Evolutionary conservation across 768 basidiomycete species (phyloP).

Genomic region (Kwoniella sp.): DNA sequence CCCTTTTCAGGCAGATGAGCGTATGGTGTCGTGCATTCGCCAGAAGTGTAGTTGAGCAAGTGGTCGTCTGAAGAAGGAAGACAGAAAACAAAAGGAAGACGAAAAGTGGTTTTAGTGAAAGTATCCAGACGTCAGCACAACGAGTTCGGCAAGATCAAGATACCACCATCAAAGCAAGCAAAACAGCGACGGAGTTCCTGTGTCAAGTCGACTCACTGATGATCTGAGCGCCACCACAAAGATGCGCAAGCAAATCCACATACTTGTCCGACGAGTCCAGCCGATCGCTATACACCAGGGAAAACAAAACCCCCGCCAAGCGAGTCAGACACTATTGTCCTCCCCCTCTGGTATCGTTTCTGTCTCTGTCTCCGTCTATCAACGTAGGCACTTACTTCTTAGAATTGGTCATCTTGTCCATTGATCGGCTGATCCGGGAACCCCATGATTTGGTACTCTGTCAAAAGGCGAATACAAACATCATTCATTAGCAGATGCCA

Average conservation of each 20-base stretch:
- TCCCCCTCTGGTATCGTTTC: not conserved
- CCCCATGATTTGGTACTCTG: constrained; percentile 31
- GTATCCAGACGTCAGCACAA: too few species aligned
- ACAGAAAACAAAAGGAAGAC: too few species aligned
- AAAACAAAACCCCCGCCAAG: not conserved
- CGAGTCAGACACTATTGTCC: too few species aligned
- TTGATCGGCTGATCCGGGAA: constrained; percentile 27
- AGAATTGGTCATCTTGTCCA: constrained; percentile 45
- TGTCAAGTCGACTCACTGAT: constrained; percentile 44
- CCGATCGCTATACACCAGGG: constrained; percentile 18
- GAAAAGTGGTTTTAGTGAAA: not conserved
- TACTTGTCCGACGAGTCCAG: constrained; percentile 42
- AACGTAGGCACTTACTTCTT: constrained; percentile 12
- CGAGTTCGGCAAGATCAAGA: not conserved
- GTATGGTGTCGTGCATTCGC: constrained; percentile 37
- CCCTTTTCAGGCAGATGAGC: constrained; percentile 26
- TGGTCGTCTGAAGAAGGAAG: constrained; percentile 37
- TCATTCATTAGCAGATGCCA: not conserved
- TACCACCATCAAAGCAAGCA: not conserved
- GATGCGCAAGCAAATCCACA: constrained; percentile 38
- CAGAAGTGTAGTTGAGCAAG: constrained; percentile 30
- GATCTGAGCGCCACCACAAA: constrained; percentile 39
- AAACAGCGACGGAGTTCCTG: not conserved
- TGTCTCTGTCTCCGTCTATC: not conserved
- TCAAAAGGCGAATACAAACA: not conserved